These are phyloP conservation scores for Citrullus amarus DNA, from an alignment of 306 rosid genomes.

Conservation along the genomic window DNA sequence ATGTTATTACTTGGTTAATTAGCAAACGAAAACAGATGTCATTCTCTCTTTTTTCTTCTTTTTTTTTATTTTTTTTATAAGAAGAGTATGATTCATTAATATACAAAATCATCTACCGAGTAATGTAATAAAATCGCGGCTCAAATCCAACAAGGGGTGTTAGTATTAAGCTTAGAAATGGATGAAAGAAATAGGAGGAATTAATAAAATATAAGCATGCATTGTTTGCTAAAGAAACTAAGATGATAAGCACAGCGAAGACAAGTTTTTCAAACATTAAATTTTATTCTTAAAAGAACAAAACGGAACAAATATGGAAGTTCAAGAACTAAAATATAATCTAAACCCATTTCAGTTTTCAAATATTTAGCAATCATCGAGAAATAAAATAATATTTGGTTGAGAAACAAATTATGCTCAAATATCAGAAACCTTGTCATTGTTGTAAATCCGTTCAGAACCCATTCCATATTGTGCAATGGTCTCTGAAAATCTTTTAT, in stretches of 20 bases:
- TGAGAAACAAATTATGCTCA: background rate
- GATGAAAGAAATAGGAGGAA: background rate
- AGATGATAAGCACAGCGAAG: background rate
- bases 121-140: background rate
- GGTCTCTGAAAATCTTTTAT: slow-evolving; percentile 63
- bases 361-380: background rate
- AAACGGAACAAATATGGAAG: background rate
- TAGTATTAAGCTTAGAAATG: background rate
- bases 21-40: background rate
- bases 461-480: slow-evolving; percentile 38
- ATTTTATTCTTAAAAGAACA: background rate
- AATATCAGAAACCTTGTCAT: slow-evolving; percentile 40
- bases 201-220: background rate
- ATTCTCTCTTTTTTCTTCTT: background rate
- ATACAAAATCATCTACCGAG: background rate
- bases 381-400: background rate
- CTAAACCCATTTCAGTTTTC: background rate
- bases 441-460: slow-evolving; percentile 55
- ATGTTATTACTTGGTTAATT: background rate
- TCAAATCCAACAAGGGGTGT: background rate
- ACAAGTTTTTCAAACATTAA: background rate
- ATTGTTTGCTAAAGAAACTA: background rate
- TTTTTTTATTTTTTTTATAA: background rate
- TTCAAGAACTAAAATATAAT: background rate
- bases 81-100: background rate